Evolutionary conservation across 1,284 basidiomycete genomes (phyloP).

Genomic region (Tausonia pullulans): DNA sequence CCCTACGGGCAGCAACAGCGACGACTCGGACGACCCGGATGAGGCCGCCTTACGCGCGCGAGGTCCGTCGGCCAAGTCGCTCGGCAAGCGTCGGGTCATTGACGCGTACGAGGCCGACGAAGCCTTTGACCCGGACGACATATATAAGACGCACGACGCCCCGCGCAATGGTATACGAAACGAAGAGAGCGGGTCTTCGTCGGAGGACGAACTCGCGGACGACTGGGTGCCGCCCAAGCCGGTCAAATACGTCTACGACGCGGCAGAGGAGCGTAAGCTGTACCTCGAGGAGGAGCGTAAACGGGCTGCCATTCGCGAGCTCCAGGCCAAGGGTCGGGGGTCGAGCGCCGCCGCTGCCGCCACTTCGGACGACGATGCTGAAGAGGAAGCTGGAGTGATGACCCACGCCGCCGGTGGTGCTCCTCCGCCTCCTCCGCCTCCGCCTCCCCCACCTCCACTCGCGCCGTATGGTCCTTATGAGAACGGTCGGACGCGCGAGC

Average conservation of each 20-base stretch:
- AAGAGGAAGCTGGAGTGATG: no score
- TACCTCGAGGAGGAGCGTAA: constrained; percentile 12
- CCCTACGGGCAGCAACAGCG: neutral
- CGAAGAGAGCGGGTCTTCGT: neutral
- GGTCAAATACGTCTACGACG: constrained; percentile 64
- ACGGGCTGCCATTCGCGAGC: neutral
- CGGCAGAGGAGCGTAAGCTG: constrained; percentile 52
- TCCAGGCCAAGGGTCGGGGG: constrained; percentile 1
- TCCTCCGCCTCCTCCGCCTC: constrained; percentile 1
- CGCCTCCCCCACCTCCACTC: constrained; percentile 6
- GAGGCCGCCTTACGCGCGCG: neutral
- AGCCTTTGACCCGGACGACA: constrained; percentile 39
- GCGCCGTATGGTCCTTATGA: neutral
- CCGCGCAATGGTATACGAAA: constrained; percentile 11
- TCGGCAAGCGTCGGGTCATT: constrained; percentile 59
- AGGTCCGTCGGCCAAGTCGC: constrained; percentile 57
- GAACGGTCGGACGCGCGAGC: neutral
- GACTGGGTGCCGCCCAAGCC: constrained; percentile 33
- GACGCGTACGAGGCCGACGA: constrained; percentile 38
- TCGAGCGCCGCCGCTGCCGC: constrained; percentile 3
- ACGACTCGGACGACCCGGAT: neutral
- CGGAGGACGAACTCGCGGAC: constrained; percentile 17
- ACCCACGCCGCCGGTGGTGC: neutral
- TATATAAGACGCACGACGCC: constrained; percentile 37
- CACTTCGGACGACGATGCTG: neutral